Evolutionary conservation across 1,284 basidiomycete species (phyloP).

Genomic region (Fomitopsis pinicola): DNA sequence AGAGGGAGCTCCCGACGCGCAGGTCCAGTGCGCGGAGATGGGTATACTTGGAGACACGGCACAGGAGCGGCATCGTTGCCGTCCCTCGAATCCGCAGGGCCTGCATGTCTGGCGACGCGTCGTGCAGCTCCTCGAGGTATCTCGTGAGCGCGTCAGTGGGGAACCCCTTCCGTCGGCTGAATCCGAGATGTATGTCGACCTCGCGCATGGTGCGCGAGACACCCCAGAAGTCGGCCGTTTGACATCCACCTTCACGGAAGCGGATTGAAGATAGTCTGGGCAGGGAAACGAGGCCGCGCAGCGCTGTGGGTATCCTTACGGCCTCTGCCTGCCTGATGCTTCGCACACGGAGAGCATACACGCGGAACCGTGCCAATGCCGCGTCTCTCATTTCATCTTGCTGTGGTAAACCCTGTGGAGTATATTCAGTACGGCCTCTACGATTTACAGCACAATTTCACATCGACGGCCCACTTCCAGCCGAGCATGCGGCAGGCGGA

Average conservation of each 20-base stretch:
- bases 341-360: slow-evolving; percentile 45
- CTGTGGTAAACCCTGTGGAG: neutral
- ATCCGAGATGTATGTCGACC: slow-evolving; percentile 3
- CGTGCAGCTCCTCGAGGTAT: slow-evolving; percentile 9
- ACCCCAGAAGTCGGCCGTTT: neutral
- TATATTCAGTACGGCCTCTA: neutral
- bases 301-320: slow-evolving; percentile 3
- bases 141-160: neutral
- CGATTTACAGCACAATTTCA: neutral
- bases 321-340: slow-evolving; percentile 27
- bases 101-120: slow-evolving; percentile 25
- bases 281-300: slow-evolving; percentile 11
- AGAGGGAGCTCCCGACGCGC: slow-evolving; percentile 38
- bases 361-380: slow-evolving; percentile 29
- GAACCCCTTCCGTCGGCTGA: neutral
- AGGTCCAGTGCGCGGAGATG: slow-evolving; percentile 40
- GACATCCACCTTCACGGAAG: slow-evolving; percentile 3
- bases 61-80: slow-evolving; percentile 33
- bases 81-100: slow-evolving; percentile 43
- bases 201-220: slow-evolving; percentile 2
- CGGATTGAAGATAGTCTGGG: slow-evolving; percentile 16
- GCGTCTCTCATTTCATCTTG: neutral
- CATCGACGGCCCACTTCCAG: neutral
- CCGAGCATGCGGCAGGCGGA: neutral
- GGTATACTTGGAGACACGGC: slow-evolving; percentile 32